These are phyloP conservation scores for Boletus rubropictus DNA, from an alignment of 768 basidiomycete species.

Conservation along the genomic window DNA sequence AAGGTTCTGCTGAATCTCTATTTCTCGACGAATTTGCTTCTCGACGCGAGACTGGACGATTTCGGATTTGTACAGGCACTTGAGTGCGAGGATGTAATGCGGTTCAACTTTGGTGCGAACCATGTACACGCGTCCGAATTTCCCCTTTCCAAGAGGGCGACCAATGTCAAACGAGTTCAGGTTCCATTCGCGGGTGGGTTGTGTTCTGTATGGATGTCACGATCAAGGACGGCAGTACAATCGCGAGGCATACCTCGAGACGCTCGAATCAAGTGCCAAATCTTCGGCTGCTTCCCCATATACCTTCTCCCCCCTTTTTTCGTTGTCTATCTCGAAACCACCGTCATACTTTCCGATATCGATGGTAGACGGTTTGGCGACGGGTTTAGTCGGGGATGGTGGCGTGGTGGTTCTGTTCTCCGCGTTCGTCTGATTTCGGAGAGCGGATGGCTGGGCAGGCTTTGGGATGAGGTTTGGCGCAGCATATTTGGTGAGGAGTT, in stretches of 20 bases:
- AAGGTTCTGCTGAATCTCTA: conserved; percentile 96
- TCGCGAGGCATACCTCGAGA: conserved; percentile 47
- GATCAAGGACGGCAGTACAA: not conserved
- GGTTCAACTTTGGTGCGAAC: conserved; percentile 86
- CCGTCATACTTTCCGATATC: conserved; percentile 94
- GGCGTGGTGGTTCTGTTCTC: conserved; percentile 27
- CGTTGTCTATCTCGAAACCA: conserved; percentile 89
- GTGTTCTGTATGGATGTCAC: conserved; percentile 38
- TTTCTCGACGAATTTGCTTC: conserved; percentile 95
- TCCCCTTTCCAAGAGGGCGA: conserved; percentile 95
- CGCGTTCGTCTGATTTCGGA: conserved; percentile 35
- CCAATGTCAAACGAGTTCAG: conserved; percentile 90
- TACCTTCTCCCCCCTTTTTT: conserved; percentile 68
- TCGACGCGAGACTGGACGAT: conserved; percentile 88
- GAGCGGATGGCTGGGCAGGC: conserved; percentile 35
- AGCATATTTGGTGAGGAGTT: conserved; percentile 70
- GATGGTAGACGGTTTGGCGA: conserved; percentile 29
- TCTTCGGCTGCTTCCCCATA: conserved; percentile 74
- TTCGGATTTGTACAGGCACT: conserved; percentile 95
- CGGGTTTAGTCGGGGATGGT: conserved; percentile 17
- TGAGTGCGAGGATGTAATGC: conserved; percentile 91
- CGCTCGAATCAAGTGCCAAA: conserved; percentile 80
- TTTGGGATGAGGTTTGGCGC: conserved; percentile 47
- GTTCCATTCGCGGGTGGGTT: conserved; percentile 80
- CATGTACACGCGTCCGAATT: conserved; percentile 99